phyloP scores from a whole-genome alignment of 495 filamentous ascomycete genomes.

The Aspergillus biplanus region DNA sequence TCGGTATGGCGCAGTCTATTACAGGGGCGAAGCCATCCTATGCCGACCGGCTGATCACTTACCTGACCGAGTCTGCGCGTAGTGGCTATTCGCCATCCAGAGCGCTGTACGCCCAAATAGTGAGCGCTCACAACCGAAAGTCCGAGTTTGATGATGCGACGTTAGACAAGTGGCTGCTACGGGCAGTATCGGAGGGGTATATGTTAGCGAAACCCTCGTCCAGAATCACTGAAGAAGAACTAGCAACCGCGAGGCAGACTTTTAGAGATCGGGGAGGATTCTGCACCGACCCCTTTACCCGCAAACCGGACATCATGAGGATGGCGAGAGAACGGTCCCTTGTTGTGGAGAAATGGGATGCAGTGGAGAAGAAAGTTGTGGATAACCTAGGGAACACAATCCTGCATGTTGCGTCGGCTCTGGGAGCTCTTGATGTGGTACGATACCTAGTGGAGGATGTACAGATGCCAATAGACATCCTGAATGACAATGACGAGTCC shows the following conservation, averaged over 20 bases:
- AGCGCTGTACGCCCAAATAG: conserved; percentile 25
- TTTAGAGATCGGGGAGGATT: conserved; percentile 30
- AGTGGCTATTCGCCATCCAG: conserved; percentile 22
- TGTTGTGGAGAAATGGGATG: conserved; percentile 16
- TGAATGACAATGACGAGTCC: conserved; percentile 31
- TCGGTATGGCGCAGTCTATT: conserved; percentile 29
- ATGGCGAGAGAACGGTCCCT: background rate
- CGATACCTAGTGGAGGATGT: conserved; percentile 18
- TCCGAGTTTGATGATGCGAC: conserved; percentile 12
- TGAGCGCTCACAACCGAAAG: conserved; percentile 18
- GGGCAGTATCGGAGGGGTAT: conserved; percentile 25
- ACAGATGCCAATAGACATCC: conserved; percentile 18
- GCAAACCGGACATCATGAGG: conserved; percentile 20
- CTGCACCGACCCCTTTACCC: conserved; percentile 24
- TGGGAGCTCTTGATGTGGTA: conserved; percentile 23
- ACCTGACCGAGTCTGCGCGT: conserved; percentile 23
- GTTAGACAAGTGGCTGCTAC: conserved; percentile 21
- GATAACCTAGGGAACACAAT: conserved; percentile 30
- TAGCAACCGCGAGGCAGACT: conserved; percentile 18
- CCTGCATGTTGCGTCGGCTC: conserved; percentile 32
- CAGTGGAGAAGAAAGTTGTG: conserved; percentile 14
- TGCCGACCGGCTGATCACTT: conserved; percentile 25
- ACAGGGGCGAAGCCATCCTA: conserved; percentile 27
- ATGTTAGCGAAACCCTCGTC: conserved; percentile 16
- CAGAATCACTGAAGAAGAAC: background rate